A percentile compares a stretch with the other conserved stretches of the same genome.
Conservation (phyloP, 345 rosid species). For the Eucalyptus regnans region DNA sequence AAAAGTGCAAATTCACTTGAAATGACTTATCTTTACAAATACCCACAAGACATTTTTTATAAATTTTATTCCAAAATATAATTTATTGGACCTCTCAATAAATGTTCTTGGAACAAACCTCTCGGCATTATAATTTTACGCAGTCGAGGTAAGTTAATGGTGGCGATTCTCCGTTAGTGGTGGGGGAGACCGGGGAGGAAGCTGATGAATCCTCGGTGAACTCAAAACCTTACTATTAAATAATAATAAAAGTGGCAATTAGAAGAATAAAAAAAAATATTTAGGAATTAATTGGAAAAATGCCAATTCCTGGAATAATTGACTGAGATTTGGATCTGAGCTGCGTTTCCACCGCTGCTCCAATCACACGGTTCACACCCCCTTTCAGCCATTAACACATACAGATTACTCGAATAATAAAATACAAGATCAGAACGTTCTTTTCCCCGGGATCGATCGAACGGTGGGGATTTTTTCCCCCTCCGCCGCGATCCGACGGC, state of each 20-base stretch:
- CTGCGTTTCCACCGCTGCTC: not conserved
- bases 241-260: not conserved
- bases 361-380: not conserved
- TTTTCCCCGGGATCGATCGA: not conserved
- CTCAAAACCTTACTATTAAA: not conserved
- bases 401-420: not conserved
- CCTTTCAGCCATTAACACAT: not conserved
- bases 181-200: not conserved
- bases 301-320: not conserved
- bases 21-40: not conserved
- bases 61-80: not conserved
- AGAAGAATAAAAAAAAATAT: not conserved
- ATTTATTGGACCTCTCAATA: not conserved
- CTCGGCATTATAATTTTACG: not conserved
- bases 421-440: not conserved
- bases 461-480: not conserved
- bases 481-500: not conserved
- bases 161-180: not conserved
- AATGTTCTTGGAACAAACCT: not conserved
- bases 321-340: conserved; percentile 22
- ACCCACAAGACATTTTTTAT: not conserved
- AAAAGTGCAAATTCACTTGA: not conserved
- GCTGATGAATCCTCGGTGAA: not conserved
- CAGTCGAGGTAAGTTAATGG: not conserved
- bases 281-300: not conserved